phyloP scores from a whole-genome alignment of 169 alveolate genomes.

The Besnoitia besnoiti region DNA sequence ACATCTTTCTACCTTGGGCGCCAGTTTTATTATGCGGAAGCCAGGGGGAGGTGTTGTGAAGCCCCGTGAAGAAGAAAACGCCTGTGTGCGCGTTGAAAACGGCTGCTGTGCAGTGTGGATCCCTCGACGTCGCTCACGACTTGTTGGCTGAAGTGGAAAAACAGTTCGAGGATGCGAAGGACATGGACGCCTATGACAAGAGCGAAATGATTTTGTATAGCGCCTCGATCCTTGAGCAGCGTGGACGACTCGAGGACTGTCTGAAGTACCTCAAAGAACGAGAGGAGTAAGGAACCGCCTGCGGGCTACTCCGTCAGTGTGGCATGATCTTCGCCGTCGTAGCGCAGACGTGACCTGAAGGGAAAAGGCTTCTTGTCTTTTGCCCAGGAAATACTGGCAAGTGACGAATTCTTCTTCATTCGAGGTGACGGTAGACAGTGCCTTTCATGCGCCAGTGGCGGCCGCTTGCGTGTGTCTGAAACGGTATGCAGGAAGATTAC shows the following conservation, averaged over 20 bases:
- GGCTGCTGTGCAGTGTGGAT: constrained; percentile 31
- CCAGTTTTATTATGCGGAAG: too few species aligned
- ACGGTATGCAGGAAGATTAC: not conserved
- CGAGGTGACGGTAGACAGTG: too few species aligned
- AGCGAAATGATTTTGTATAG: constrained; percentile 51
- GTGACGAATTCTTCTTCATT: too few species aligned
- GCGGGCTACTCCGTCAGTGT: not conserved
- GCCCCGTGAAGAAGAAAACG: too few species aligned
- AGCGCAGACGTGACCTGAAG: not conserved
- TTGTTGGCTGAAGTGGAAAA: constrained; percentile 42
- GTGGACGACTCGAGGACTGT: constrained; percentile 36
- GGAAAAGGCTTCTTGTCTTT: not conserved
- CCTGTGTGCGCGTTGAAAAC: not conserved
- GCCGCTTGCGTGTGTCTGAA: not conserved
- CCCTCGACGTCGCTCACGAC: constrained; percentile 45
- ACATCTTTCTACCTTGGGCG: too few species aligned
- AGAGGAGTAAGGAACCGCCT: constrained; percentile 26
- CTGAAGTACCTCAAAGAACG: not conserved
- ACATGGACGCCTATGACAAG: constrained; percentile 46
- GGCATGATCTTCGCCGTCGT: too few species aligned
- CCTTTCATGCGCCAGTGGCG: not conserved
- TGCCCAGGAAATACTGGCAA: too few species aligned
- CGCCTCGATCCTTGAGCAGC: constrained; percentile 32
- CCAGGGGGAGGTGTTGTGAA: too few species aligned
- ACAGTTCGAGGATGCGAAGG: constrained; percentile 41